Base-by-base conservation (phyloP, 371 early-diverging fungal species). In the Mortierella sp. region DNA sequence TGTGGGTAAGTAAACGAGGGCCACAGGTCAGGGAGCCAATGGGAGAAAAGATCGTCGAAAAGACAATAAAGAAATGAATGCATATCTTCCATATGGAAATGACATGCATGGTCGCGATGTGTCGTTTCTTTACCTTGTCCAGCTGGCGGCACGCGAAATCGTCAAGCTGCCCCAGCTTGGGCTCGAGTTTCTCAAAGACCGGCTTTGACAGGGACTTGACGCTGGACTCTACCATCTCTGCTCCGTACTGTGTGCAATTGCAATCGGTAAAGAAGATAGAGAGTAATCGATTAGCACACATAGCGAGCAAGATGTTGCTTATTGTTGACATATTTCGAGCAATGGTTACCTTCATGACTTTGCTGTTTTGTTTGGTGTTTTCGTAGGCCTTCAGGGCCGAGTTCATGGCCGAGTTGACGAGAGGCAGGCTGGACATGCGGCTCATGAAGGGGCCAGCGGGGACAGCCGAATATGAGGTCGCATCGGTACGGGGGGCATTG, bases 341-440 rank as follows among this genome's bases (percentile, higher is more conserved):
- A 50, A 28, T 24, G 70, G 81, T 73, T 90, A 91, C 93, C 89
- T 93, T 91, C 64, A 96, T 88, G n/a, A 96, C 89, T 57, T 89
- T 87, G 79, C 93, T 94, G 37, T 91, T 92, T 71, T 94, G 94
- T 85, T 95, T 95, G 53, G 94, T 91, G 48, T 90, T 91, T 73
- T 95, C 95, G 80, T 97, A 97, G 2, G 93, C 94, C 44, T 90
- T 91, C 43, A 97, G 74, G 4, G 96, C 93, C 11, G 93, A 91
- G 78, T 93, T 93, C 64, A 98, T 95, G n/a, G 96, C 93, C 10
- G 93, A 91, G 78, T 93, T 93, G 64, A 98, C 95, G n/a, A 97
- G 72, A 10, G 97, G 96, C 5, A 96, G 88, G 74, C 91, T 93
- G 76, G 96, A 92, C 70, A 96, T 94, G 48, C 96, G 91, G 54